phyloP scores from a whole-genome alignment of 148 eudicot genomes.

The Amaranthus hypochondriacus region DNA sequence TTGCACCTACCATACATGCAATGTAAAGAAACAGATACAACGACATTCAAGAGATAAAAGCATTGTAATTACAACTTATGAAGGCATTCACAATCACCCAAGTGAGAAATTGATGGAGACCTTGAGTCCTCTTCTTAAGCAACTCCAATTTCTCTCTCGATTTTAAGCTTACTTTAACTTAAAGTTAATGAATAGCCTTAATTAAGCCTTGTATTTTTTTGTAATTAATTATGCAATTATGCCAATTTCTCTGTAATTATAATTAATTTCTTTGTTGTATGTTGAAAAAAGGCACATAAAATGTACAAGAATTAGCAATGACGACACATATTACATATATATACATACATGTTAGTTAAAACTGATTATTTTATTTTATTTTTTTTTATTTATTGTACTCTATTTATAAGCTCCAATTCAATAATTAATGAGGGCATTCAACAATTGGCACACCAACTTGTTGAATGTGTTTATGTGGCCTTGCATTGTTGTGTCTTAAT shows the following conservation, averaged over 20 bases:
- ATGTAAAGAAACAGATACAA: constrained; percentile 95
- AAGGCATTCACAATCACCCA: constrained; percentile 95
- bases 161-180: constrained; percentile 39
- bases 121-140: constrained; percentile 74
- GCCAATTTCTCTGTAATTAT: not conserved
- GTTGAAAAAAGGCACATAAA: not conserved
- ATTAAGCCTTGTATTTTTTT: not conserved
- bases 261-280: not conserved
- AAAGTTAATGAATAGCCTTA: not conserved
- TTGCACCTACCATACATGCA: constrained; percentile 94
- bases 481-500: no score
- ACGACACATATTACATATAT: not conserved
- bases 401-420: no score
- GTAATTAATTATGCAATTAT: constrained; percentile 6
- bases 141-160: constrained; percentile 83
- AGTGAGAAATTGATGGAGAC: constrained; percentile 95
- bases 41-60: constrained; percentile 74
- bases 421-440: no score
- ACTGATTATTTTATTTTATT: no score
- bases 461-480: no score
- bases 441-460: no score
- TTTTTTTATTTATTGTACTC: no score
- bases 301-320: not conserved
- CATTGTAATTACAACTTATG: constrained; percentile 84
- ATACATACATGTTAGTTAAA: not conserved